These are phyloP conservation scores for Penicillium sp. DNA, from an alignment of 2,329 filamentous ascomycete genomes.

Conservation along the genomic window DNA sequence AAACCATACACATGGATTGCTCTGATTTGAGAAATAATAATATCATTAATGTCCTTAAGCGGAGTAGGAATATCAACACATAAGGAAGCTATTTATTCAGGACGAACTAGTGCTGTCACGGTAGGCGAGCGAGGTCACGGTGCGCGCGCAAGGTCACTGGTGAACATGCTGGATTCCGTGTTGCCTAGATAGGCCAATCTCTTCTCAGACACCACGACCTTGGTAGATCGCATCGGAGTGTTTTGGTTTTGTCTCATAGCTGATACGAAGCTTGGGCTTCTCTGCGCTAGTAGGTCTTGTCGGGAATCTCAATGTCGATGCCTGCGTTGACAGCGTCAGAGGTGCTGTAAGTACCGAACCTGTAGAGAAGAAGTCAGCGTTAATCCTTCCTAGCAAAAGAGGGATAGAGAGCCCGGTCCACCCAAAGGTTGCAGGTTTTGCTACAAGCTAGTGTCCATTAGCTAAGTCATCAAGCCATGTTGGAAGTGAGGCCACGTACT, in stretches of 20 bases:
- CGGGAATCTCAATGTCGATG: constrained; percentile 47
- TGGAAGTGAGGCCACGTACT: too few relatives aligned
- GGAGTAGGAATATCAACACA: constrained; percentile 31
- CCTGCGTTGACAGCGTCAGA: constrained; percentile 44
- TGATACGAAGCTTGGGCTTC: constrained; percentile 11
- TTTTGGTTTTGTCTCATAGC: neutral
- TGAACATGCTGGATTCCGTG: constrained; percentile 20
- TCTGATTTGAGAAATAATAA: constrained; percentile 59
- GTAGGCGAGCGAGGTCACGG: constrained; percentile 58
- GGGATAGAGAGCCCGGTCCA: too few relatives aligned
- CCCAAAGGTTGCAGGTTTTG: too few relatives aligned
- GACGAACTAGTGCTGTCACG: constrained; percentile 76
- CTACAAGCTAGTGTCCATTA: too few relatives aligned
- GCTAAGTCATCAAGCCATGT: too few relatives aligned
- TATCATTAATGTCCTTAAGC: constrained; percentile 26
- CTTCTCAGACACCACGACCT: constrained; percentile 30
- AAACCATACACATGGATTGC: constrained; percentile 93
- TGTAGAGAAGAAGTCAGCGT: constrained; percentile 11
- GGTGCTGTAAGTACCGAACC: constrained; percentile 46
- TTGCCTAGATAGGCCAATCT: constrained; percentile 21
- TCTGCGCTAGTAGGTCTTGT: constrained; percentile 43
- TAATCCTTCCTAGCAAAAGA: too few relatives aligned
- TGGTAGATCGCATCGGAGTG: constrained; percentile 32
- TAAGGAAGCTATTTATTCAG: constrained; percentile 65
- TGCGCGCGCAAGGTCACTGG: constrained; percentile 39